Evolutionary conservation across 495 filamentous ascomycete genomes (phyloP).

Genomic region (Podospora pseudopauciseta): DNA sequence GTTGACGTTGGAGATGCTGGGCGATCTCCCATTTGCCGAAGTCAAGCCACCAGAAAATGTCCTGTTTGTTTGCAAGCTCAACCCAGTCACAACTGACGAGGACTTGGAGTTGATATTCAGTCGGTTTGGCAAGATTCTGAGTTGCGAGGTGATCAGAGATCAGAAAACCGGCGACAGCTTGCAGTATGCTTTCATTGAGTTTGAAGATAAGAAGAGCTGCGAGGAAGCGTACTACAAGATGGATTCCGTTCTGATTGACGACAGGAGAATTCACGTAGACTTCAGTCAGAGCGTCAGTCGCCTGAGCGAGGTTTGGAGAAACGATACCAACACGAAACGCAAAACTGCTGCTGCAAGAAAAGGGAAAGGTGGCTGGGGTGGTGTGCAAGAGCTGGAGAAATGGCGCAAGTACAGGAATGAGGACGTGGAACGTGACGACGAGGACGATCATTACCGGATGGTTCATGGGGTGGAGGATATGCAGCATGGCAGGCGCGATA

Average conservation of each 20-base stretch:
- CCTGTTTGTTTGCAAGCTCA: constrained; percentile 96
- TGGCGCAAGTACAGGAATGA: constrained; percentile 82
- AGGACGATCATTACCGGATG: constrained; percentile 64
- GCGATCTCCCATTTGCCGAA: constrained; percentile 94
- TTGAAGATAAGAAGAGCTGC: constrained; percentile 84
- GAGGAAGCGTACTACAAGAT: constrained; percentile 98
- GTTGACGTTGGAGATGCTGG: constrained; percentile 94
- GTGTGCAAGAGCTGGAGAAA: constrained; percentile 80
- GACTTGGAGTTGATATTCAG: constrained; percentile 94
- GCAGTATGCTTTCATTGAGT: constrained; percentile 98
- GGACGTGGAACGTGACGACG: constrained; percentile 42
- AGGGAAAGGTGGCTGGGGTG: constrained; percentile 86
- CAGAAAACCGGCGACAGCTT: constrained; percentile 90
- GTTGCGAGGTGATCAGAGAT: constrained; percentile 94
- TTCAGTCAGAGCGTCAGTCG: constrained; percentile 96
- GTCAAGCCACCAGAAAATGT: constrained; percentile 98
- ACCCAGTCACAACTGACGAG: constrained; percentile 91
- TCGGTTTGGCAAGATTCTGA: constrained; percentile 91
- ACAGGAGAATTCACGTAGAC: constrained; percentile 96
- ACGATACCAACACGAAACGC: constrained; percentile 80
- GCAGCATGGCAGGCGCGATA: constrained; percentile 41
- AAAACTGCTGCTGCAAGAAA: constrained; percentile 44
- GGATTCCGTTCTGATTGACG: constrained; percentile 93
- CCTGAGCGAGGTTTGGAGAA: constrained; percentile 86
- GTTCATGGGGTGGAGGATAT: constrained; percentile 76